phyloP scores from a whole-genome alignment of 768 basidiomycete genomes.

The Asterophora parasitica region DNA sequence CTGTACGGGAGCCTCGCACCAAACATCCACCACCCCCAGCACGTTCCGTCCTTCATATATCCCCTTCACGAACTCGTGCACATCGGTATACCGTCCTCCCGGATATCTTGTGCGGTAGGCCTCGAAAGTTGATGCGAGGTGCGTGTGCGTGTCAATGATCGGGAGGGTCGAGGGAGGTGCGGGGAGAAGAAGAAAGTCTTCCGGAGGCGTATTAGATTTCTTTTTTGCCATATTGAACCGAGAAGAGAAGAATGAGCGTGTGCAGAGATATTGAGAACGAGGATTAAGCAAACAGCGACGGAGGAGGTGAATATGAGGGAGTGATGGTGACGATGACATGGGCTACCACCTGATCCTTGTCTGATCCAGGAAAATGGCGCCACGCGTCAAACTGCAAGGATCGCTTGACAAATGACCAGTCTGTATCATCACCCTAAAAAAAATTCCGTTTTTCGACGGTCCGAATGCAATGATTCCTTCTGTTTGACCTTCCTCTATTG shows the following conservation, averaged over 20 bases:
- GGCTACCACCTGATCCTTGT: too few relatives aligned
- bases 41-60: conserved; percentile 57
- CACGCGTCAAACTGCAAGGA: too few relatives aligned
- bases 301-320: too few relatives aligned
- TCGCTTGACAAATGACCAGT: too few relatives aligned
- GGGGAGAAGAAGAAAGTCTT: conserved; percentile 35
- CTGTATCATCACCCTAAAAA: too few relatives aligned
- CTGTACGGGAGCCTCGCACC: conserved; percentile 78
- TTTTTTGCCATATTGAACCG: conserved; percentile 33
- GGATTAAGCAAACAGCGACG: too few relatives aligned
- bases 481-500: too few relatives aligned
- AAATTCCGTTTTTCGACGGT: too few relatives aligned
- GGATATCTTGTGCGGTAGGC: conserved; percentile 61
- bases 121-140: conserved; percentile 70
- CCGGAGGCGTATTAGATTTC: conserved; percentile 31
- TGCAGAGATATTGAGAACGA: too few relatives aligned
- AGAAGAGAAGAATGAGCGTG: neutral
- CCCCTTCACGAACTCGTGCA: conserved; percentile 66
- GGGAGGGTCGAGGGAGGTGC: conserved; percentile 27
- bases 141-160: conserved; percentile 84
- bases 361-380: too few relatives aligned
- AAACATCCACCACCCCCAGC: conserved; percentile 75
- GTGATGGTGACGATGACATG: too few relatives aligned
- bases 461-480: too few relatives aligned
- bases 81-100: conserved; percentile 43